Percentiles rank a stretch among this genome's conserved stretches.
phyloP scores from a whole-genome alignment of 2,329 filamentous ascomycete species.

The Dactylellina leptospora region DNA sequence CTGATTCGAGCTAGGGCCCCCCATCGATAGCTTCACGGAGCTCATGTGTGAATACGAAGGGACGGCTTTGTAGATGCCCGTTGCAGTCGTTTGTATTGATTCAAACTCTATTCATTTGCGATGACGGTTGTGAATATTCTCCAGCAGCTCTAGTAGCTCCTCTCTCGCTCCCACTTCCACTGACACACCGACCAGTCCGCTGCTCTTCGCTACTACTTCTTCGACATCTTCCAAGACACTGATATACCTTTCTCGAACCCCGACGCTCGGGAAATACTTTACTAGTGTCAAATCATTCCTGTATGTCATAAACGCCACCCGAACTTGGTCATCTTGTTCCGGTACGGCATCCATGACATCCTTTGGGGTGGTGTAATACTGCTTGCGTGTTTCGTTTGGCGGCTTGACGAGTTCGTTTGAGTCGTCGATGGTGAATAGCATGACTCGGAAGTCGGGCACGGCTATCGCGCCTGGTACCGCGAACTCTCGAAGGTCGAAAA shows the following conservation, averaged over 20 bases:
- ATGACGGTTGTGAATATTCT: too few species aligned
- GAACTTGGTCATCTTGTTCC: neutral
- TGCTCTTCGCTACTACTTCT: neutral
- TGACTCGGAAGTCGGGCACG: conserved; percentile 1
- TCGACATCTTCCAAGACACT: neutral
- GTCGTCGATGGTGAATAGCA: conserved; percentile 12
- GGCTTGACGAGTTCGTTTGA: neutral
- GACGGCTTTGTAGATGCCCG: too few species aligned
- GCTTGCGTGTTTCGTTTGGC: neutral
- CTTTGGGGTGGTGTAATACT: neutral
- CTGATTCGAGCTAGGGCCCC: too few species aligned
- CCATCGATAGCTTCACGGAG: too few species aligned
- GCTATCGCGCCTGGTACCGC: conserved; percentile 3
- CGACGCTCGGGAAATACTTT: neutral
- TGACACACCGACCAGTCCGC: neutral
- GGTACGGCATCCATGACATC: neutral
- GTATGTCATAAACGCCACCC: neutral
- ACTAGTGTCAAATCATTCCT: neutral
- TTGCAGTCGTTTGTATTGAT: too few species aligned
- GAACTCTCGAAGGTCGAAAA: neutral
- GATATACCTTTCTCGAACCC: neutral
- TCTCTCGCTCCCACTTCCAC: neutral
- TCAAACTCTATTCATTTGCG: too few species aligned
- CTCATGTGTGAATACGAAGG: too few species aligned
- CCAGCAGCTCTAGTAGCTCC: neutral